Percentiles rank a stretch among this genome's conserved stretches.
Conservation (phyloP, 1,139 yeast species). For the Suhomyces taliae region DNA sequence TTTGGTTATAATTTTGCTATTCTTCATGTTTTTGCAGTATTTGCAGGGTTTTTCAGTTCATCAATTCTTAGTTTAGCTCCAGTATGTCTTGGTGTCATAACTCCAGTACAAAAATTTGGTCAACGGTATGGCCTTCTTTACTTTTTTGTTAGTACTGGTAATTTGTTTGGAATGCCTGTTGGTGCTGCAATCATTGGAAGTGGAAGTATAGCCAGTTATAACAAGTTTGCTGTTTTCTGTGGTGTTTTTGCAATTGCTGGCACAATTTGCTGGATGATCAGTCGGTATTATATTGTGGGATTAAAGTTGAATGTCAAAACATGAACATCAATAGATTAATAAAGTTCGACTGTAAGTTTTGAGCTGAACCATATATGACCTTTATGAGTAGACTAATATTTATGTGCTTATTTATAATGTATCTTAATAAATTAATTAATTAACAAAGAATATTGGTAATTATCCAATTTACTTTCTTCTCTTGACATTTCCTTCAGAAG, state of each 20-base stretch:
- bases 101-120: constrained; percentile 42
- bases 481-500: constrained; percentile 6
- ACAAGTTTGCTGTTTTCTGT: constrained; percentile 36
- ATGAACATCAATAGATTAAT: constrained; percentile 9
- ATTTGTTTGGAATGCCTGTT: constrained; percentile 44
- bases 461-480: constrained; percentile 5
- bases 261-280: constrained; percentile 30
- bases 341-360: too few species aligned
- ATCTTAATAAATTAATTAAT: not conserved
- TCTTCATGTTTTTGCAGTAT: constrained; percentile 36
- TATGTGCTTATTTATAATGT: not conserved
- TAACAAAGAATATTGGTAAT: not conserved
- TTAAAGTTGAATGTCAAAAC: constrained; percentile 32
- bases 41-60: constrained; percentile 34
- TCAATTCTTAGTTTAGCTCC: constrained; percentile 40
- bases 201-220: constrained; percentile 31
- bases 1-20: constrained; percentile 34
- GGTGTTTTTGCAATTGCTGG: constrained; percentile 33
- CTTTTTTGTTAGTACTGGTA: constrained; percentile 40
- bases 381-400: not conserved
- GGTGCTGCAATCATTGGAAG: constrained; percentile 44
- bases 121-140: constrained; percentile 42
- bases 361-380: too few species aligned
- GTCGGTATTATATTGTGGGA: constrained; percentile 38
- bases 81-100: constrained; percentile 40